Base-by-base conservation (phyloP, 2,329 filamentous ascomycete species). In the Fulvia fulva region DNA sequence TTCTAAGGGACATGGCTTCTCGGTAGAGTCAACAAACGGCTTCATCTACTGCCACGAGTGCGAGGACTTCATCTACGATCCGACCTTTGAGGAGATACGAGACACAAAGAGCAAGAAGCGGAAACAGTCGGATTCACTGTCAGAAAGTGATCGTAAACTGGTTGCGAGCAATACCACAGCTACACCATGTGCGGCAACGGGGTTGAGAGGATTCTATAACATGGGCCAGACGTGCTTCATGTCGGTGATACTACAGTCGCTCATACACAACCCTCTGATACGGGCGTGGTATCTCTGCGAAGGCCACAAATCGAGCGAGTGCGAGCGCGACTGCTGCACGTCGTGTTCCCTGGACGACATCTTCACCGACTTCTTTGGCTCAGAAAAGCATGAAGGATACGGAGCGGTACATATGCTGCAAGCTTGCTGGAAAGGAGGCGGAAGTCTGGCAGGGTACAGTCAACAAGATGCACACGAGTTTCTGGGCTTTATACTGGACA, bases 201-300 rank as follows among this genome's bases (percentile, higher is more conserved):
- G 94, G 9, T 84, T 97, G 41, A 86, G 94, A 34, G 93, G 93
- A 30, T 88, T 99, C 60, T 97, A 96, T 75, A 99, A 97, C 70
- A 93, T 96, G 73, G 94, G 93, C n/a, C 91, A 95, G 58, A 97
- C 94, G 11, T 99, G 93, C 78, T 99, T 97, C 75, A 93, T 97
- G 82, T 96, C 94, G 67, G 93, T 97, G 28, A 91, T 97, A 50
- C 81, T 99, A 16, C 94, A 97, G 74, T 91, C 89, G 57, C 86
- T 99, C 67, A 83, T 97, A 55, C 93, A 97, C 77, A 97, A 97
- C 70, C 93, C 93, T 0, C 82, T 97, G 46, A 83, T 99, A 28
- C 87, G 90, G 59, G 92, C 93, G 67, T 97, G 90, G 74, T 97
- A 96, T 73, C 86, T 99, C 5, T 87, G 89, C 43, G 92, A 96